These are phyloP conservation scores for Viola pubescens DNA, from an alignment of 441 rosid species.

Conservation along the genomic window DNA sequence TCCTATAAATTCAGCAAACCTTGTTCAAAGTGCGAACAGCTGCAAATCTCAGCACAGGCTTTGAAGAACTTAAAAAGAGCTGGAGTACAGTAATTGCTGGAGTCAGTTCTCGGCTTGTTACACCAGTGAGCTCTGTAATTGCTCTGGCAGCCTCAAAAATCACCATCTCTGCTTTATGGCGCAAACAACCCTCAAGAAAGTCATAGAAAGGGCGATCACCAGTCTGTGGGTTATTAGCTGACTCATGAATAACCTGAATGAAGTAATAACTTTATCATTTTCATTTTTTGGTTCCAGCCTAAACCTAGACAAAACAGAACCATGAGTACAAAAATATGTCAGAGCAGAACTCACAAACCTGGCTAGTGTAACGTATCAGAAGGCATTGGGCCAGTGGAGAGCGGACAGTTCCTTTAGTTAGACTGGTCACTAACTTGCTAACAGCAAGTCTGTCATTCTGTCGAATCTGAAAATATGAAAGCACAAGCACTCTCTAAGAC, in stretches of 20 bases:
- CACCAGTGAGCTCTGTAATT: constrained; percentile 90
- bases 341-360: constrained; percentile 37
- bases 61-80: constrained; percentile 89
- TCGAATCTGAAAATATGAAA: constrained; percentile 54
- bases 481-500: not conserved
- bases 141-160: constrained; percentile 99
- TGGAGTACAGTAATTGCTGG: constrained; percentile 99
- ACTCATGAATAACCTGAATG: constrained; percentile 77
- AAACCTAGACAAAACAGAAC: not conserved
- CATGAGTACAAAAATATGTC: constrained; percentile 5
- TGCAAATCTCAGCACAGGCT: constrained; percentile 95
- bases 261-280: constrained; percentile 5
- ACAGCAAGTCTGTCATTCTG: constrained; percentile 97
- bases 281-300: not conserved
- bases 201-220: constrained; percentile 97
- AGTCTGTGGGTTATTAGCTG: constrained; percentile 58
- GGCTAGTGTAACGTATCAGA: constrained; percentile 86
- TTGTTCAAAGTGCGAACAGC: constrained; percentile 97
- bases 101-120: constrained; percentile 83
- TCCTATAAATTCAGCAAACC: constrained; percentile 27
- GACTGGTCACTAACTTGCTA: constrained; percentile 85
- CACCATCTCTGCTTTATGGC: constrained; percentile 98
- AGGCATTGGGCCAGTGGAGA: constrained; percentile 97
- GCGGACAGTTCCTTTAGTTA: constrained; percentile 94
- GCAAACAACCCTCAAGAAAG: constrained; percentile 87